Evolutionary conservation across 1,139 yeast genomes (phyloP).

Genomic region (Ashbya aceris): DNA sequence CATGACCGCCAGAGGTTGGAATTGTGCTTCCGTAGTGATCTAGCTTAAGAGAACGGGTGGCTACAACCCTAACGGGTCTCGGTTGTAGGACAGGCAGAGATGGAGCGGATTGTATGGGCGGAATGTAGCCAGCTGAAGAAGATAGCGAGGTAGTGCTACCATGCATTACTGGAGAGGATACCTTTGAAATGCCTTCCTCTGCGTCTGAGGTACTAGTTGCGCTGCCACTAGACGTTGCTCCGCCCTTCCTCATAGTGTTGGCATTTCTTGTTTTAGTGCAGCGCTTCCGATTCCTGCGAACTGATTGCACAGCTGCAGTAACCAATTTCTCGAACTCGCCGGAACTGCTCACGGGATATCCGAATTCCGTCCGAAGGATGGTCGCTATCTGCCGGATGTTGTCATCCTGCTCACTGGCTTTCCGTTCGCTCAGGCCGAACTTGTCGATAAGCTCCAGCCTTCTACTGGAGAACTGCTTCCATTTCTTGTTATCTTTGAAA

Average conservation of each 20-base stretch:
- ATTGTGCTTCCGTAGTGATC: background rate
- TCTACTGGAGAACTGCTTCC: constrained; percentile 87
- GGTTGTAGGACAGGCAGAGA: constrained; percentile 7
- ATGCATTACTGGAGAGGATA: constrained; percentile 4
- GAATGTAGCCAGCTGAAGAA: background rate
- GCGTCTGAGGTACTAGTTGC: constrained; percentile 9
- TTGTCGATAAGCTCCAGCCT: constrained; percentile 81
- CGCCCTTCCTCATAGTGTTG: constrained; percentile 1
- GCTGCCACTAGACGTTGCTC: constrained; percentile 1
- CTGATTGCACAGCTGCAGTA: constrained; percentile 84
- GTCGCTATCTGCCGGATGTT: constrained; percentile 72
- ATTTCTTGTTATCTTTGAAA: constrained; percentile 68
- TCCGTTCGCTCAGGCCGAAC: constrained; percentile 61
- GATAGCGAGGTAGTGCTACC: background rate
- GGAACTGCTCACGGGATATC: constrained; percentile 47
- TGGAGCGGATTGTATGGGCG: constrained; percentile 3
- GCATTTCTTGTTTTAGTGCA: constrained; percentile 27
- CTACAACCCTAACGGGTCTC: constrained; percentile 6
- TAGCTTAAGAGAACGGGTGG: background rate
- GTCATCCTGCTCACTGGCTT: constrained; percentile 88
- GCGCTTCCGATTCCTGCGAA: constrained; percentile 57
- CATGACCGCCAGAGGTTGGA: constrained; percentile 1
- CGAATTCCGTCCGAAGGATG: constrained; percentile 64
- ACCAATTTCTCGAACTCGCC: constrained; percentile 82
- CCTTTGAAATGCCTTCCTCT: constrained; percentile 10